Evolutionary conservation across 164 flowering plant genomes (phyloP).

Genomic region (Houttuynia cordata): DNA sequence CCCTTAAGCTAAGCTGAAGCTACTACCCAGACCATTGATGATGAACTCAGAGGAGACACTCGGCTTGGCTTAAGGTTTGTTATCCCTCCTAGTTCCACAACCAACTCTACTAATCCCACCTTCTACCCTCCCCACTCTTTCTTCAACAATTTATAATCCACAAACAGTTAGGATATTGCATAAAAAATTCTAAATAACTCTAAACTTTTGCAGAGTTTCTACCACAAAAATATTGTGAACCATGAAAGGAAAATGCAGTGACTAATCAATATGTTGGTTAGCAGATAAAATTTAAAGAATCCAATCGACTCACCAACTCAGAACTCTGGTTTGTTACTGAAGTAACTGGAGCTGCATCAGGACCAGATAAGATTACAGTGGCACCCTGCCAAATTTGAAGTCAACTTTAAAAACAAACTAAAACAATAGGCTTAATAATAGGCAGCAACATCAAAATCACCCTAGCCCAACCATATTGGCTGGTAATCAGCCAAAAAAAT

Average conservation of each 20-base stretch:
- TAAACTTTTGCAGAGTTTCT: no score
- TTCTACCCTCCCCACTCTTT: no score
- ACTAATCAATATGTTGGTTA: no score
- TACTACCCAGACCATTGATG: no score
- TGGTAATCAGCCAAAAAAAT: background rate
- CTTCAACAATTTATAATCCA: no score
- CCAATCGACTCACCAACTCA: constrained; percentile 54
- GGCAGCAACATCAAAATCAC: background rate
- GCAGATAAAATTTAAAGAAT: background rate
- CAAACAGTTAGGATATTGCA: no score
- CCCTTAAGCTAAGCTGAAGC: no score
- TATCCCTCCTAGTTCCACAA: no score
- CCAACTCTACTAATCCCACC: no score
- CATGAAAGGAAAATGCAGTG: background rate
- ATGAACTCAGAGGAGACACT: no score
- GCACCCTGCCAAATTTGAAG: constrained; percentile 53
- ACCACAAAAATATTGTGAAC: background rate
- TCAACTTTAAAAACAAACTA: background rate
- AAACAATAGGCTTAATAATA: background rate
- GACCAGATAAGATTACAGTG: constrained; percentile 89
- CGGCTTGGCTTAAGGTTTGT: no score
- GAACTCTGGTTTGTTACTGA: constrained; percentile 79
- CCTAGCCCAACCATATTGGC: background rate
- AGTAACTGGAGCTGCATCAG: constrained; percentile 89
- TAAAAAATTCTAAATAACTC: no score